Conservation (phyloP, 139 green algal genomes). For the Chlamydomonas eustigma region DNA sequence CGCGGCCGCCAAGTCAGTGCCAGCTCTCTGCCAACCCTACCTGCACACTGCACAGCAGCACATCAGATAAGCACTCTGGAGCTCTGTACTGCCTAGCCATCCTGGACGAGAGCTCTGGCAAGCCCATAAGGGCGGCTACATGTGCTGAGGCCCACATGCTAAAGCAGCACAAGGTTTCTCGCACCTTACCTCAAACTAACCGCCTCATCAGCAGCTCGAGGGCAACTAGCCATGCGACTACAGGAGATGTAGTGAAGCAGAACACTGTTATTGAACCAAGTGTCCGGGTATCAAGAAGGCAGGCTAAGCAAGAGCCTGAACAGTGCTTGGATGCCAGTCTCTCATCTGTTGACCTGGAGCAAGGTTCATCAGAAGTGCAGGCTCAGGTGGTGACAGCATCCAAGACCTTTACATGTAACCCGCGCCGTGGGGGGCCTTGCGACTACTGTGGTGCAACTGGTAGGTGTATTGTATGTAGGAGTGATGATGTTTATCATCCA, state of each 20-base stretch:
- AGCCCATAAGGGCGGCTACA: background rate
- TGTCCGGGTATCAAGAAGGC: background rate
- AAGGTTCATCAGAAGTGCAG: too few species aligned
- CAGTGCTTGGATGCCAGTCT: background rate
- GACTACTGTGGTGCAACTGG: conserved; percentile 3
- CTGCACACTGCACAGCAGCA: too few species aligned
- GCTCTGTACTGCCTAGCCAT: conserved; percentile 10
- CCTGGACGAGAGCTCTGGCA: background rate
- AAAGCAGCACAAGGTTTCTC: background rate
- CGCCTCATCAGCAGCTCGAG: background rate
- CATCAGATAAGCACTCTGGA: too few species aligned
- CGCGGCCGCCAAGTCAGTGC: too few species aligned
- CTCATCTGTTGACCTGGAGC: too few species aligned
- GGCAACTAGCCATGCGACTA: too few species aligned
- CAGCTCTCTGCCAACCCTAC: too few species aligned
- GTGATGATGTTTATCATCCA: too few species aligned
- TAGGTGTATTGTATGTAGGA: too few species aligned
- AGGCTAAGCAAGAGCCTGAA: background rate
- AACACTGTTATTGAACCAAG: background rate
- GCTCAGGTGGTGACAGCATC: background rate
- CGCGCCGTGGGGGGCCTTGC: conserved; percentile 2
- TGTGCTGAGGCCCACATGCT: background rate
- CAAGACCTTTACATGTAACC: background rate
- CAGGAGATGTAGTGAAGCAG: too few species aligned
- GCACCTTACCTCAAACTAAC: too few species aligned